phyloP scores from a whole-genome alignment of 169 alveolate genomes.

The Plasmodium berghei region DNA sequence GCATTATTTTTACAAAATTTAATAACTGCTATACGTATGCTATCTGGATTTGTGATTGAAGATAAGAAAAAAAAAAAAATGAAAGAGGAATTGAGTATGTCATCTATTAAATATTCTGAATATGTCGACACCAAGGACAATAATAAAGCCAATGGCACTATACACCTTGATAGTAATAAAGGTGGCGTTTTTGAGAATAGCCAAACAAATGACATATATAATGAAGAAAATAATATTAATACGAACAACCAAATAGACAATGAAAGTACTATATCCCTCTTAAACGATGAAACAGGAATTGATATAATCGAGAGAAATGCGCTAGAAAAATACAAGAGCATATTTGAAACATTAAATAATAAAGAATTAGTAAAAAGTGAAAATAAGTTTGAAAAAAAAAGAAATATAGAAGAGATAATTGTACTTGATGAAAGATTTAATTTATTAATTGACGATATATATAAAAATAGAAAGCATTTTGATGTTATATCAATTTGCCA shows the following conservation, averaged over 20 bases:
- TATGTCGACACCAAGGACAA: not conserved
- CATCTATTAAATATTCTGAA: conserved; percentile 59
- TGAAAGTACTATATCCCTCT: no score
- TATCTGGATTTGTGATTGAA: conserved; percentile 79
- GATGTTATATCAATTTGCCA: conserved; percentile 85
- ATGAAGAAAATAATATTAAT: not conserved
- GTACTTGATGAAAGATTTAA: conserved; percentile 66
- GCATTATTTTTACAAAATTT: conserved; percentile 85
- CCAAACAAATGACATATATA: conserved; percentile 4
- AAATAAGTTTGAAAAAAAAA: conserved; percentile 71
- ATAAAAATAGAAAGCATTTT: conserved; percentile 80
- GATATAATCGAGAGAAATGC: conserved; percentile 63
- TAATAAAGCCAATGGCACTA: not conserved
- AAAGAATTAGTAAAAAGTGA: conserved; percentile 78
- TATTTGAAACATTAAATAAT: conserved; percentile 70
- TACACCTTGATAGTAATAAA: not conserved
- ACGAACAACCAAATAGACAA: not conserved
- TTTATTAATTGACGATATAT: conserved; percentile 82
- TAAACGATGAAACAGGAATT: conserved; percentile 29
- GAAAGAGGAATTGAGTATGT: conserved; percentile 77
- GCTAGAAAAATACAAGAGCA: conserved; percentile 36
- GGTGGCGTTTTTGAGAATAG: conserved; percentile 3
- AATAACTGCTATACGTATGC: conserved; percentile 82
- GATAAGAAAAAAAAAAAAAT: conserved; percentile 36
- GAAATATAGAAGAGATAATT: conserved; percentile 56